Percentiles rank a stretch among this genome's conserved stretches.
These are phyloP conservation scores for Quillaja saponaria DNA, from an alignment of 306 rosid genomes.

Conservation along the genomic window DNA sequence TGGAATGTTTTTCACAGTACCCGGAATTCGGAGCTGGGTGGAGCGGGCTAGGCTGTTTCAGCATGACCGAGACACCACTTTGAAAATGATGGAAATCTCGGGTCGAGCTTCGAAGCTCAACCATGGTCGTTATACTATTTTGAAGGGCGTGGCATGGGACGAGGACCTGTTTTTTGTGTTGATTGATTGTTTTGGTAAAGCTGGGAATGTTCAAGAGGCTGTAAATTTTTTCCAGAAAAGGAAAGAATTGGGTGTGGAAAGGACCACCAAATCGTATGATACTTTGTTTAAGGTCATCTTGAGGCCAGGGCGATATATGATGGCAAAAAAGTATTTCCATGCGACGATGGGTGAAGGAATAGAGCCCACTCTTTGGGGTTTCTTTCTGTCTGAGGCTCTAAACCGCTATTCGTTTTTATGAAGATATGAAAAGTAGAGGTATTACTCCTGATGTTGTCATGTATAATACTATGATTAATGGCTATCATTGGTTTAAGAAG, in stretches of 20 bases:
- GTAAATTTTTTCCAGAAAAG: constrained; percentile 72
- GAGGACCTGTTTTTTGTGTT: constrained; percentile 71
- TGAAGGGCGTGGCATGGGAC: constrained; percentile 47
- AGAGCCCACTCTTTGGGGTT: constrained; percentile 92
- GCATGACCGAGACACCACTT: constrained; percentile 72
- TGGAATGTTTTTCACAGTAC: constrained; percentile 73
- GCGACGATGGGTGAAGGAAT: constrained; percentile 78
- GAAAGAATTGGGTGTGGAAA: constrained; percentile 67
- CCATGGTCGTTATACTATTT: constrained; percentile 77
- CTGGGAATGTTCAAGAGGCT: constrained; percentile 89
- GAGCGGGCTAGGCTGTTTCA: constrained; percentile 63
- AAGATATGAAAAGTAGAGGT: constrained; percentile 68
- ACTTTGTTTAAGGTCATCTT: constrained; percentile 75
- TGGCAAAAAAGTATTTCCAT: constrained; percentile 86
- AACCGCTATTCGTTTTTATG: constrained; percentile 77
- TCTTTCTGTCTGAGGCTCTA: constrained; percentile 79
- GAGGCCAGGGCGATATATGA: constrained; percentile 76
- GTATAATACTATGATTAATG: constrained; percentile 79
- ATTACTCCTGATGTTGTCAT: constrained; percentile 71
- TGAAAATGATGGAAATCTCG: constrained; percentile 76
- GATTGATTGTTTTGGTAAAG: constrained; percentile 73
- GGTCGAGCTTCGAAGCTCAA: constrained; percentile 72
- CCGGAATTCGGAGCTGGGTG: constrained; percentile 73
- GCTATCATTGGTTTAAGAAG: constrained; percentile 70
- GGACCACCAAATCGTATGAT: constrained; percentile 63